These are phyloP conservation scores for Leucoagaricus sp. DNA, from an alignment of 1,284 basidiomycete genomes.

Conservation along the genomic window DNA sequence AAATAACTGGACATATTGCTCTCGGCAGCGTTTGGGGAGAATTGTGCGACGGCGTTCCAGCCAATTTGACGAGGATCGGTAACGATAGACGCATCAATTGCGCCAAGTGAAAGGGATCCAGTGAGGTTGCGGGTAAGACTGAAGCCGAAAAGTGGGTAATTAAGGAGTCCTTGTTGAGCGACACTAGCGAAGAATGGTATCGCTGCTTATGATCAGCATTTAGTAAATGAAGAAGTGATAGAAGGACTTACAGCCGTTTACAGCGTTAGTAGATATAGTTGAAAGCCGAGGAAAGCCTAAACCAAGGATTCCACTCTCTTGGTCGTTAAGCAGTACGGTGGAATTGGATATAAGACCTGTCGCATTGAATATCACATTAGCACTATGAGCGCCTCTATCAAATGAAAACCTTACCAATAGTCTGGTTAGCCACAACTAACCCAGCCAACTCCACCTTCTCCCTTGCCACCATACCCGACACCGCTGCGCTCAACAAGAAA, in stretches of 20 bases:
- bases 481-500: constrained; percentile 39
- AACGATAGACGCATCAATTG: constrained; percentile 70
- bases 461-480: constrained; percentile 66
- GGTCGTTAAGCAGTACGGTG: constrained; percentile 60
- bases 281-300: constrained; percentile 76
- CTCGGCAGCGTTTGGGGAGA: constrained; percentile 59
- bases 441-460: constrained; percentile 63
- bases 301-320: constrained; percentile 71
- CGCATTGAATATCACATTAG: neutral
- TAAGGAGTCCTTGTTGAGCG: constrained; percentile 60
- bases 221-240: neutral
- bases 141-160: constrained; percentile 75
- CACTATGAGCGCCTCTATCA: neutral
- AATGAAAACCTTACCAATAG: constrained; percentile 53
- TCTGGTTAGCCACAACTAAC: constrained; percentile 58
- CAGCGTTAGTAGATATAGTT: constrained; percentile 45
- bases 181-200: constrained; percentile 65
- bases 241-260: constrained; percentile 48
- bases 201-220: constrained; percentile 39
- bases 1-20: constrained; percentile 72
- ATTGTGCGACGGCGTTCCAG: constrained; percentile 76
- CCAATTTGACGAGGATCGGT: constrained; percentile 56
- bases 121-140: constrained; percentile 57
- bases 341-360: constrained; percentile 61
- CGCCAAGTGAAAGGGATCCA: constrained; percentile 69